Percentiles rank a stretch among this genome's conserved stretches.
These are phyloP conservation scores for Phialophora chinensis DNA, from an alignment of 2,329 filamentous ascomycete genomes.

Conservation along the genomic window DNA sequence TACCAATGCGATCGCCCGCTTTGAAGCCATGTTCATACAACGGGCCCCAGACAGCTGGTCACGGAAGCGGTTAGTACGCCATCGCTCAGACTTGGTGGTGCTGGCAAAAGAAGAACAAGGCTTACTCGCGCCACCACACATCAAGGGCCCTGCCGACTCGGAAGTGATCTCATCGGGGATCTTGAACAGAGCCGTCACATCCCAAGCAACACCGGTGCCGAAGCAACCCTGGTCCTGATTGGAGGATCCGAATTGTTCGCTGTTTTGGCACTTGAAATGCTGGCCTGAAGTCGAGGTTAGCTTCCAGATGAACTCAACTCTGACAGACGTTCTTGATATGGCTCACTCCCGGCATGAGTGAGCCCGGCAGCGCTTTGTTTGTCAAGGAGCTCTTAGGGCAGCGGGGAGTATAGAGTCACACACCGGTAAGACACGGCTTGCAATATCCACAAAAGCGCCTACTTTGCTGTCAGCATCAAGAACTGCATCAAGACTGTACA, in stretches of 20 bases:
- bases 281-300: slow-evolving; percentile 34
- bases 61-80: neutral
- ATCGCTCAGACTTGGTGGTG: neutral
- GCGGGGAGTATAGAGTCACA: neutral
- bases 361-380: neutral
- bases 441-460: slow-evolving; percentile 32
- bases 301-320: neutral
- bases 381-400: neutral
- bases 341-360: neutral
- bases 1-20: slow-evolving; percentile 57
- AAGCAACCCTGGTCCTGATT: slow-evolving; percentile 36
- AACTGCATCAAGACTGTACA: neutral
- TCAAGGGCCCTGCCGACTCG: slow-evolving; percentile 30
- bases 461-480: neutral
- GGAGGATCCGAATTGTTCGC: slow-evolving; percentile 28
- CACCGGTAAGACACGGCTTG: slow-evolving; percentile 40
- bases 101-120: neutral
- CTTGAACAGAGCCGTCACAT: slow-evolving; percentile 32
- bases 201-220: slow-evolving; percentile 36
- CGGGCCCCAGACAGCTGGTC: slow-evolving; percentile 32
- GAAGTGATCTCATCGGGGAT: slow-evolving; percentile 32
- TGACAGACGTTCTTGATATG: neutral
- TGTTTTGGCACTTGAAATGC: slow-evolving; percentile 41
- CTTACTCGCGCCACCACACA: slow-evolving; percentile 36
- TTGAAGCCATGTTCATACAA: slow-evolving; percentile 30